Percentiles rank a stretch among this genome's conserved stretches.
These are phyloP conservation scores for Naematelia aurantialba DNA, from an alignment of 768 basidiomycete species.

Conservation along the genomic window DNA sequence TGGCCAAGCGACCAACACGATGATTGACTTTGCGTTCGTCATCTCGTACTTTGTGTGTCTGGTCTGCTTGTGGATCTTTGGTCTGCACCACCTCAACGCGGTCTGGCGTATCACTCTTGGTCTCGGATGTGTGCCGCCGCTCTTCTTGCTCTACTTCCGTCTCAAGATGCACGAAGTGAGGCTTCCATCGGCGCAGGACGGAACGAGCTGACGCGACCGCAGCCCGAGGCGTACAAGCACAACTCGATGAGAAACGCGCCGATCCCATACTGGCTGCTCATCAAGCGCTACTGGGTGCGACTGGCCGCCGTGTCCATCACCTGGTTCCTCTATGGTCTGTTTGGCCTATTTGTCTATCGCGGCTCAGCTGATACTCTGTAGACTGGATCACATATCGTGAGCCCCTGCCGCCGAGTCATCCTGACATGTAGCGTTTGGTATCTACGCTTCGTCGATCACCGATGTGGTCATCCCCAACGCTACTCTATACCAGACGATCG, in stretches of 20 bases:
- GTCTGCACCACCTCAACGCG: constrained; percentile 71
- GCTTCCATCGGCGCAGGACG: constrained; percentile 1
- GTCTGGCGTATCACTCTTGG: constrained; percentile 86
- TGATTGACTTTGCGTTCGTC: constrained; percentile 70
- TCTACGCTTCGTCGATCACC: constrained; percentile 72
- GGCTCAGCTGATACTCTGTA: background rate
- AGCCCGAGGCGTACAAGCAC: constrained; percentile 68
- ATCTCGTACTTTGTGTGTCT: constrained; percentile 54
- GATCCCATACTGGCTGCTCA: constrained; percentile 68
- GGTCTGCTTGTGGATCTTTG: constrained; percentile 85
- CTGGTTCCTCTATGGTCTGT: constrained; percentile 60
- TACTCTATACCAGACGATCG: constrained; percentile 64
- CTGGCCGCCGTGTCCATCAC: constrained; percentile 69
- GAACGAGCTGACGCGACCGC: background rate
- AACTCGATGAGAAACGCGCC: constrained; percentile 71
- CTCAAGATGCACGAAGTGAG: constrained; percentile 63
- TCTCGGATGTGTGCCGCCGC: constrained; percentile 74
- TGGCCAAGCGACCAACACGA: constrained; percentile 74
- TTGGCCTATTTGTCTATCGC: constrained; percentile 9
- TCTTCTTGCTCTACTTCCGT: constrained; percentile 81
- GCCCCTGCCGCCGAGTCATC: background rate
- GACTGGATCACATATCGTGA: constrained; percentile 41
- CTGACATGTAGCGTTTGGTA: constrained; percentile 56
- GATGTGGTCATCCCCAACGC: constrained; percentile 59
- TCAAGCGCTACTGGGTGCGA: constrained; percentile 75